A percentile compares a stretch with the other conserved stretches of the same genome.
Conservation (phyloP, 2,329 filamentous ascomycete species). For the Claviceps pazoutovae region DNA sequence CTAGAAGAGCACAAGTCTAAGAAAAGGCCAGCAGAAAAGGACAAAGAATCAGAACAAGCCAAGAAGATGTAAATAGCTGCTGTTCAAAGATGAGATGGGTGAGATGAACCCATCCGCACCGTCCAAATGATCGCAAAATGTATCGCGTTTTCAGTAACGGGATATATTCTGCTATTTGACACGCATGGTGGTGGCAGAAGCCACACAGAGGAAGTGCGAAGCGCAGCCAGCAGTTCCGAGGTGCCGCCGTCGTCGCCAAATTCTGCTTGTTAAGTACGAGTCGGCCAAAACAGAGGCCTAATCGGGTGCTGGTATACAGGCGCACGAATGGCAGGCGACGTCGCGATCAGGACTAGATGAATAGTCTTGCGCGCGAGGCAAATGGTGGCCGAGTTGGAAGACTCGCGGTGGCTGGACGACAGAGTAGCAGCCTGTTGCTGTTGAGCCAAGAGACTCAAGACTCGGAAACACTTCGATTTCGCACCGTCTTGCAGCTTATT, state of each 20-base stretch:
- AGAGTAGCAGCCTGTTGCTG: background rate
- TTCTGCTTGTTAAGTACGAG: background rate
- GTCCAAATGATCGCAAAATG: slow-evolving; percentile 5
- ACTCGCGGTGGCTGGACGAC: background rate
- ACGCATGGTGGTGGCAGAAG: slow-evolving; percentile 9
- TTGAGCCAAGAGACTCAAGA: background rate
- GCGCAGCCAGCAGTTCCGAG: slow-evolving; percentile 1
- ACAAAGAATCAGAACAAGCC: slow-evolving; percentile 11
- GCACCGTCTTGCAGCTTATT: background rate
- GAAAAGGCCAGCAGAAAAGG: slow-evolving; percentile 17
- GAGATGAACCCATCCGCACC: slow-evolving; percentile 14
- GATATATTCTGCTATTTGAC: slow-evolving; percentile 8
- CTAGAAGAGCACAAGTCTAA: slow-evolving; percentile 28
- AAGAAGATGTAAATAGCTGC: background rate
- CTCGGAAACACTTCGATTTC: background rate
- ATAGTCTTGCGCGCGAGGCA: background rate
- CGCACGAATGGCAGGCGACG: background rate
- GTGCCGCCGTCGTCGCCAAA: slow-evolving; percentile 4
- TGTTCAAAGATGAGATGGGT: background rate
- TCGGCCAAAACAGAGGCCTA: slow-evolving; percentile 1
- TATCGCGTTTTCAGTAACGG: slow-evolving; percentile 5
- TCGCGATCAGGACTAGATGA: background rate
- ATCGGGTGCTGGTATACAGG: background rate
- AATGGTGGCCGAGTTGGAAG: background rate
- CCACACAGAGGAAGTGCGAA: background rate